Base-by-base conservation (phyloP, 1,139 yeast species). In the Blastobotrys apis region DNA sequence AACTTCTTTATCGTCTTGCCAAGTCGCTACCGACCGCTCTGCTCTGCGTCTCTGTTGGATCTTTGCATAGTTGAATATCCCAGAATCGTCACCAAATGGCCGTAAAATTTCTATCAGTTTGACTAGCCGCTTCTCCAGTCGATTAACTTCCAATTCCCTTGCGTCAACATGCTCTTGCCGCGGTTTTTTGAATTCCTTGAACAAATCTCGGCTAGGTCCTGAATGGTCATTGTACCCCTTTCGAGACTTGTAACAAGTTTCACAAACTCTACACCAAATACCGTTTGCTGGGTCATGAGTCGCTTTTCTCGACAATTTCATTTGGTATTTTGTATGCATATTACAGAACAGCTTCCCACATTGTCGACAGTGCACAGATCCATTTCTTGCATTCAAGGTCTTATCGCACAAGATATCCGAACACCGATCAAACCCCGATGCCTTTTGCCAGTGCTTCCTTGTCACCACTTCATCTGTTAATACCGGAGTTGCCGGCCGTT, bases 271-370 rank as follows among this genome's bases (percentile, higher is more conserved):
- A 41, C 80, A 71, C 92, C 92, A 83, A 4, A 69, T 64, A 0
- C 94, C 94, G 22, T 61, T 53, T 3, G 48, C 55, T 0, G 76
- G 68, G 50, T 76, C 73, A 53, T 75, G 70, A 39, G 69, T 46
- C 4, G 78, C 86, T 48, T 59, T 60, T 30, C 52, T 63, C 55
- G 70, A 71, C 43, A 69, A 70, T 65, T 69, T 76, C 47, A 75
- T 64, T 35, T 69, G 71, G 57, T 71, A 78, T 42, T 69, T 64
- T 2, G 87, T 73, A 66, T 88, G 95, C 22, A 64, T 66, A 47
- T 74, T 73, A 60, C 96, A 87, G 58, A 66, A 86, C 17, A 87
- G 63, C 23, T 70, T 64, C 0, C 96, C 96, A 66, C 97, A 88
- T 23, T 62, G 58, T 3, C 72, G 55, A 42, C 73, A 67, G 46